phyloP scores from a whole-genome alignment of 2,329 filamentous ascomycete species.

The Dactylellina drechsleri region DNA sequence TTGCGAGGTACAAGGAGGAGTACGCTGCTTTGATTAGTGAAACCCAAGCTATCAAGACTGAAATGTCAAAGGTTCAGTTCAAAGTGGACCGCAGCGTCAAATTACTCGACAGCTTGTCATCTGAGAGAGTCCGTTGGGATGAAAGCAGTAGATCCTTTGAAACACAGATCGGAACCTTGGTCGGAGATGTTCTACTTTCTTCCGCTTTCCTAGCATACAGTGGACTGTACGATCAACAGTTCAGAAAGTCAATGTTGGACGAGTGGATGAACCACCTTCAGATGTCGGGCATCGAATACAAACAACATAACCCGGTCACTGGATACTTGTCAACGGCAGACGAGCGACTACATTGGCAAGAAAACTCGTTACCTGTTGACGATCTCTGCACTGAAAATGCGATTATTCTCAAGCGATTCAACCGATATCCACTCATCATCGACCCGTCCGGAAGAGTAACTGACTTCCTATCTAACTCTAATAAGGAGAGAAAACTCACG shows the following conservation, averaged over 20 bases:
- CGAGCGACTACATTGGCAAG: conserved; percentile 93
- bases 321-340: conserved; percentile 97
- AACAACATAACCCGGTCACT: conserved; percentile 90
- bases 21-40: conserved; percentile 96
- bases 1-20: conserved; percentile 93
- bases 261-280: conserved; percentile 96
- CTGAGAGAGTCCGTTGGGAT: conserved; percentile 92
- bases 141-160: conserved; percentile 98
- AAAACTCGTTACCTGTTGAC: conserved; percentile 90
- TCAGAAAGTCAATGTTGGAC: conserved; percentile 96
- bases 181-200: conserved; percentile 95
- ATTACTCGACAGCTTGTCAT: conserved; percentile 91
- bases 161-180: conserved; percentile 94
- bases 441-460: conserved; percentile 94
- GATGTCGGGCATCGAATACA: conserved; percentile 91
- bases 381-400: conserved; percentile 99
- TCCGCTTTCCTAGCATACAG: conserved; percentile 96
- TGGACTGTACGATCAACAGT: conserved; percentile 96
- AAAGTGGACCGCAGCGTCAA: conserved; percentile 97
- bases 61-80: conserved; percentile 96
- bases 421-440: conserved; percentile 97
- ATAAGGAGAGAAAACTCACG: conserved; percentile 89
- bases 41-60: conserved; percentile 94
- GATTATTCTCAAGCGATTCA: conserved; percentile 96
- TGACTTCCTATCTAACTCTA: conserved; percentile 94